A percentile compares a stretch with the other conserved stretches of the same genome.
Evolutionary conservation across 2,329 filamentous ascomycete genomes (phyloP).

Genomic region (Dactylellina drechsleri): DNA sequence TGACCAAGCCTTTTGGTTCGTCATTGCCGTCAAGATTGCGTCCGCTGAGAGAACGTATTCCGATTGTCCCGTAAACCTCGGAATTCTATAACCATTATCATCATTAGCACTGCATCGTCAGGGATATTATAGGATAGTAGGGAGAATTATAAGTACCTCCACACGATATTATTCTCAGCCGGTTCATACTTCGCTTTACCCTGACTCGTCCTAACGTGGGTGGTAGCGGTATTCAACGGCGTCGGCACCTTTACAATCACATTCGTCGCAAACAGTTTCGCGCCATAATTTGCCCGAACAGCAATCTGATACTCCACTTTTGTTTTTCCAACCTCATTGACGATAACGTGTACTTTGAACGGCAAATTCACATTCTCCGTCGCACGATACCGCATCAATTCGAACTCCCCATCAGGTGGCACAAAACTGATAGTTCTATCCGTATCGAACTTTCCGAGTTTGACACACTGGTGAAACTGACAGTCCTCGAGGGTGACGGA

Average conservation of each 20-base stretch:
- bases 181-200: constrained; percentile 99
- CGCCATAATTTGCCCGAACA: constrained; percentile 94
- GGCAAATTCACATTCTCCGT: constrained; percentile 98
- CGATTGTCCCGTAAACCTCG: constrained; percentile 96
- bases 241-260: constrained; percentile 94
- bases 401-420: constrained; percentile 96
- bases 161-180: constrained; percentile 96
- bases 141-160: constrained; percentile 70
- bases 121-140: neutral
- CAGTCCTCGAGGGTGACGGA: constrained; percentile 97
- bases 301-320: constrained; percentile 99
- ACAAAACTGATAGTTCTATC: constrained; percentile 98
- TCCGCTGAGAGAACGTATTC: constrained; percentile 96
- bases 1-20: constrained; percentile 96
- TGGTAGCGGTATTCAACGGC: constrained; percentile 93
- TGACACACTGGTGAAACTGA: constrained; percentile 98
- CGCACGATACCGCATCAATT: constrained; percentile 97
- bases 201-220: constrained; percentile 90
- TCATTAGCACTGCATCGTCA: neutral
- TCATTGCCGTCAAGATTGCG: constrained; percentile 93
- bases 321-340: constrained; percentile 94
- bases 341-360: constrained; percentile 98
- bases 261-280: constrained; percentile 96
- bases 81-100: constrained; percentile 68
- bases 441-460: constrained; percentile 94